Evolutionary conservation across 768 basidiomycete genomes (phyloP).

Genomic region (Leucosporidium yakuticum): DNA sequence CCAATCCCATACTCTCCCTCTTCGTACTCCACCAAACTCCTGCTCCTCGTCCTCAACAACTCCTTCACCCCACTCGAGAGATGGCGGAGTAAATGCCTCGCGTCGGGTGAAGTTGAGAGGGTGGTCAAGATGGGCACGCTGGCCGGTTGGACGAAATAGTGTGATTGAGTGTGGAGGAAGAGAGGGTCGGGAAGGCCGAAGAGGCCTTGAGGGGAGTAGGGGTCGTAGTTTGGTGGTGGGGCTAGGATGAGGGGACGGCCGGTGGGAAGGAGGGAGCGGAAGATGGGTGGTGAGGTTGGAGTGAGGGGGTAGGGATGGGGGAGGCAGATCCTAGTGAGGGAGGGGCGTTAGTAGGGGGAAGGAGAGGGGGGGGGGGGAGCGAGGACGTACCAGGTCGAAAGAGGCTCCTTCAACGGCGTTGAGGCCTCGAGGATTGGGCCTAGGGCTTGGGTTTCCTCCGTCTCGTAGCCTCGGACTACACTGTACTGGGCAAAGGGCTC

Average conservation of each 20-base stretch:
- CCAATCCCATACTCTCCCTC: conserved; percentile 26
- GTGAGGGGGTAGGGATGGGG: conserved; percentile 22
- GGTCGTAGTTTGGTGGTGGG: conserved; percentile 4
- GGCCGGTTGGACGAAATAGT: conserved; percentile 17
- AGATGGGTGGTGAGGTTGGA: conserved; percentile 13
- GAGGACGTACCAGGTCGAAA: conserved; percentile 15
- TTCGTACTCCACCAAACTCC: conserved; percentile 23
- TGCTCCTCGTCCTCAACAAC: conserved; percentile 6
- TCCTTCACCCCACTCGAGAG: conserved; percentile 12
- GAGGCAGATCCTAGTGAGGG: conserved; percentile 23
- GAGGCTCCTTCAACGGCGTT: conserved; percentile 14
- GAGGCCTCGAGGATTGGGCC: conserved; percentile 20
- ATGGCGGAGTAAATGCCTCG: not conserved
- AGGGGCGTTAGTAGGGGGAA: not conserved
- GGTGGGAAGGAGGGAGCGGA: conserved; percentile 19
- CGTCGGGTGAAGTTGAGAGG: conserved; percentile 13
- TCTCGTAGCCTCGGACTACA: conserved; percentile 18
- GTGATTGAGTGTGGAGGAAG: conserved; percentile 3
- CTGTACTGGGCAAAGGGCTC: conserved; percentile 24
- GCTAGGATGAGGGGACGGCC: conserved; percentile 24
- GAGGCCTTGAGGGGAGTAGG: conserved; percentile 9
- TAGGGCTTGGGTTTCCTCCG: conserved; percentile 22
- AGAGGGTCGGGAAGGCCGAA: conserved; percentile 23
- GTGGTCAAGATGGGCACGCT: conserved; percentile 26
- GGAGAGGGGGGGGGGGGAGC: no score